Evolutionary conservation across 371 early-diverging fungal species (phyloP).

Genomic region (Parasitella parasitica): DNA sequence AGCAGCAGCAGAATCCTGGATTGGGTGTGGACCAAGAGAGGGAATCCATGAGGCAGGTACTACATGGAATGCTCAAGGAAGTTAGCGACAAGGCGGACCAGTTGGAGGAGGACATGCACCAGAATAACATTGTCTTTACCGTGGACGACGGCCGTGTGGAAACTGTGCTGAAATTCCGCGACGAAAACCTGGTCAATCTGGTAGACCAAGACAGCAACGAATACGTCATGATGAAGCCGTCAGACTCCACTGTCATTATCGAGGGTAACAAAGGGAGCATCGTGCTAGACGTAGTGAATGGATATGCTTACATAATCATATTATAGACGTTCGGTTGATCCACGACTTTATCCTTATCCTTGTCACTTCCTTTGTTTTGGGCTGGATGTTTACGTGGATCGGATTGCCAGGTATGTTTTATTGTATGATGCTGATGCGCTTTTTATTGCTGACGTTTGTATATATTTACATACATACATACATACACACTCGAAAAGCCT

Average conservation of each 20-base stretch:
- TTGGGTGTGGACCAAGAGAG: constrained; percentile 9
- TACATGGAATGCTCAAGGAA: constrained; percentile 47
- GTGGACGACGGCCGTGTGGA: constrained; percentile 41
- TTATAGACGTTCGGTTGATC: constrained; percentile 49
- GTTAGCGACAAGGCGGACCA: constrained; percentile 52
- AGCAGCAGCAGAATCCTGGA: not conserved
- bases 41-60: constrained; percentile 35
- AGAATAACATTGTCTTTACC: constrained; percentile 29
- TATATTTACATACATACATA: too few species aligned
- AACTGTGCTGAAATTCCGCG: constrained; percentile 43
- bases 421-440: not conserved
- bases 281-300: too few species aligned
- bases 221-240: constrained; percentile 54
- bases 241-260: constrained; percentile 54
- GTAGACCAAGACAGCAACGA: constrained; percentile 58
- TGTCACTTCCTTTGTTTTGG: constrained; percentile 46
- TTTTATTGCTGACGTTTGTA: too few species aligned
- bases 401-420: constrained; percentile 44
- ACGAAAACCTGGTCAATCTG: constrained; percentile 28
- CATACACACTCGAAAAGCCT: constrained; percentile 25
- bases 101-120: constrained; percentile 48
- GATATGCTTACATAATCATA: not conserved
- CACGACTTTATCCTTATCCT: constrained; percentile 58
- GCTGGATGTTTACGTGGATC: constrained; percentile 45
- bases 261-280: too few species aligned